These are phyloP conservation scores for Diplodia scrobiculata DNA, from an alignment of 2,329 filamentous ascomycete species.

Conservation along the genomic window DNA sequence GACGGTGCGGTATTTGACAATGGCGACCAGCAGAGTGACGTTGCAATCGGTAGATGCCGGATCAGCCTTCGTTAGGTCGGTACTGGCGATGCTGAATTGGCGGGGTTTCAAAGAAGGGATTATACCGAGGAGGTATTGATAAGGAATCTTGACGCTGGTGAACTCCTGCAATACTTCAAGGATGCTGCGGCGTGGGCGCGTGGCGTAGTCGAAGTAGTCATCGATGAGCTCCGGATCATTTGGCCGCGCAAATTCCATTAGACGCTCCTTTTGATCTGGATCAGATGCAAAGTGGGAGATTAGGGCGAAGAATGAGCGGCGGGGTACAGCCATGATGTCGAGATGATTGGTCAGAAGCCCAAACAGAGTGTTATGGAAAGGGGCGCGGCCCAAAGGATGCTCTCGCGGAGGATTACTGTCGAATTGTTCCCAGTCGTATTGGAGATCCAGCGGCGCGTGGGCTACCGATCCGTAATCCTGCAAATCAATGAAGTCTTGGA, in stretches of 20 bases:
- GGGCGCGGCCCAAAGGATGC: slow-evolving; percentile 41
- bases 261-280: slow-evolving; percentile 72
- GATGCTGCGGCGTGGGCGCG: slow-evolving; percentile 83
- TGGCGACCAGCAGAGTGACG: slow-evolving; percentile 76
- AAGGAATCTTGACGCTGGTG: slow-evolving; percentile 77
- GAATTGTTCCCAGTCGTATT: slow-evolving; percentile 39
- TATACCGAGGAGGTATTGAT: slow-evolving; percentile 68
- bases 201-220: slow-evolving; percentile 95
- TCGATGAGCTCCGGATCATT: slow-evolving; percentile 76
- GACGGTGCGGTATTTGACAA: slow-evolving; percentile 89
- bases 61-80: background rate
- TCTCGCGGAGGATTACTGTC: slow-evolving; percentile 43
- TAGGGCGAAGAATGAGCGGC: slow-evolving; percentile 78
- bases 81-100: slow-evolving; percentile 87
- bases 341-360: slow-evolving; percentile 77
- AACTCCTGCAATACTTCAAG: slow-evolving; percentile 93
- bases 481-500: slow-evolving; percentile 72
- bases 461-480: slow-evolving; percentile 78
- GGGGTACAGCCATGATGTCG: slow-evolving; percentile 86
- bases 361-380: slow-evolving; percentile 43
- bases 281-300: slow-evolving; percentile 76
- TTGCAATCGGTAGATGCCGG: slow-evolving; percentile 43
- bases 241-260: slow-evolving; percentile 71
- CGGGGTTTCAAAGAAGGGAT: slow-evolving; percentile 84
- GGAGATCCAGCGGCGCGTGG: slow-evolving; percentile 65